Conservation (phyloP, 2,329 filamentous ascomycete genomes). For the Ophiostoma pallidulum region DNA sequence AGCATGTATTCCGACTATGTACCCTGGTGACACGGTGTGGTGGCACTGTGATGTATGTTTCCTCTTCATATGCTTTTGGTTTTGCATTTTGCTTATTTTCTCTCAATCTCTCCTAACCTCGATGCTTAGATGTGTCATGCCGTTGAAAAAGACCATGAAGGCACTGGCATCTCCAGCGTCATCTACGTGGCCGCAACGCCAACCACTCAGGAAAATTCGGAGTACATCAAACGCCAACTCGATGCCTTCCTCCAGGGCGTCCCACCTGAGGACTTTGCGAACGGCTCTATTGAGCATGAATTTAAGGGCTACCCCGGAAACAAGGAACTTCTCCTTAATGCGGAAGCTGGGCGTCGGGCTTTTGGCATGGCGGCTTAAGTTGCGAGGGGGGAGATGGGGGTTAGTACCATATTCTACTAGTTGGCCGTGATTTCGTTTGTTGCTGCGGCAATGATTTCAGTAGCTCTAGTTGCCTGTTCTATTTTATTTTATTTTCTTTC, state of each 20-base stretch:
- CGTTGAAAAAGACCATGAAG: conserved; percentile 13
- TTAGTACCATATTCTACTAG: too few relatives aligned
- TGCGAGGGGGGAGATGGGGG: too few relatives aligned
- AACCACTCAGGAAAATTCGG: conserved; percentile 9
- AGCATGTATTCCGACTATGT: conserved; percentile 28
- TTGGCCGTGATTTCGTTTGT: too few relatives aligned
- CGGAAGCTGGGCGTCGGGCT: too few relatives aligned
- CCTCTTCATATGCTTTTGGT: too few relatives aligned
- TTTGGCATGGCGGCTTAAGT: too few relatives aligned
- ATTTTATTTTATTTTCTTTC: too few relatives aligned
- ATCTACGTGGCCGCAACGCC: conserved; percentile 11
- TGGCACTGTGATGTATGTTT: conserved; percentile 15
- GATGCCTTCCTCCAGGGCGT: neutral
- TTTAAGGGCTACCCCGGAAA: conserved; percentile 7
- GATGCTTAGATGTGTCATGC: conserved; percentile 14
- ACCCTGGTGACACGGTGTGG: conserved; percentile 27
- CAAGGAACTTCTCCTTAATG: conserved; percentile 23
- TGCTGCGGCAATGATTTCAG: too few relatives aligned
- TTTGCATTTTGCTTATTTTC: neutral
- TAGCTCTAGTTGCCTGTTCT: too few relatives aligned
- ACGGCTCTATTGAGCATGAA: neutral
- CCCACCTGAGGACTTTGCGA: conserved; percentile 19
- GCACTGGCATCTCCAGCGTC: conserved; percentile 3
- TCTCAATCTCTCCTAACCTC: too few relatives aligned
- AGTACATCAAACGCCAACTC: conserved; percentile 11